A percentile compares a stretch with the other conserved stretches of the same genome.
phyloP scores from a whole-genome alignment of 352 stramenopile species.

The Phytophthora multivora region DNA sequence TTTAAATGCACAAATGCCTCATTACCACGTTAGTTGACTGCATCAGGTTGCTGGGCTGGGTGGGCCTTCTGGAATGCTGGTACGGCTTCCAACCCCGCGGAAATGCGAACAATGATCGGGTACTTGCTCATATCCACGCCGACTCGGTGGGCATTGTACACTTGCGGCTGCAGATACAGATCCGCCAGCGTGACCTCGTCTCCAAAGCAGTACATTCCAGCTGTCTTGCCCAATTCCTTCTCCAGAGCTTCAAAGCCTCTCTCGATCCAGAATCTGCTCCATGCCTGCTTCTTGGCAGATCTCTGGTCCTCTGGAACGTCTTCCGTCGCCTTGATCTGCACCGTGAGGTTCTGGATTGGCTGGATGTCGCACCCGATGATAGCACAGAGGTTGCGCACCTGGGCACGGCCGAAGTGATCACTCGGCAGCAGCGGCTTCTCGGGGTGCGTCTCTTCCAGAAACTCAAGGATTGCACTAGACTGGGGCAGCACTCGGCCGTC shows the following conservation, averaged over 20 bases:
- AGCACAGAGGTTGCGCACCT: conserved; percentile 87
- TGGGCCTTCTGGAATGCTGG: conserved; percentile 85
- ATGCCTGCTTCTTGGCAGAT: conserved; percentile 42
- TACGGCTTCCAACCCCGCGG: conserved; percentile 62
- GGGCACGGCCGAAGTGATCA: conserved; percentile 67
- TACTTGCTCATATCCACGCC: conserved; percentile 90
- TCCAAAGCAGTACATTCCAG: conserved; percentile 72
- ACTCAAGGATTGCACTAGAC: conserved; percentile 93
- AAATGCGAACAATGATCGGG: conserved; percentile 86
- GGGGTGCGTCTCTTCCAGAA: conserved; percentile 89
- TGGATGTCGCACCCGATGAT: conserved; percentile 93
- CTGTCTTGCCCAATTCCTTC: conserved; percentile 52
- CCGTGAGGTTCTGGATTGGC: conserved; percentile 89
- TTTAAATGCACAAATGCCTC: conserved; percentile 1
- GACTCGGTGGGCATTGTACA: conserved; percentile 93
- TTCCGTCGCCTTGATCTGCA: conserved; percentile 62
- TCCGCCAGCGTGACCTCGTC: conserved; percentile 90
- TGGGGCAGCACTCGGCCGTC: conserved; percentile 76
- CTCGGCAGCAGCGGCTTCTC: conserved; percentile 74
- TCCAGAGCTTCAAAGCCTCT: conserved; percentile 89
- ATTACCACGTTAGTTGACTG: conserved; percentile 21
- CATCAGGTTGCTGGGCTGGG: conserved; percentile 81
- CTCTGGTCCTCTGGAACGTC: conserved; percentile 62
- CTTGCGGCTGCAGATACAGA: conserved; percentile 89
- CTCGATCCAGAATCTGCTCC: conserved; percentile 74